A percentile compares a stretch with the other conserved stretches of the same genome.
These are phyloP conservation scores for Omphalotus guepiniiformis DNA, from an alignment of 768 basidiomycete species.

Conservation along the genomic window DNA sequence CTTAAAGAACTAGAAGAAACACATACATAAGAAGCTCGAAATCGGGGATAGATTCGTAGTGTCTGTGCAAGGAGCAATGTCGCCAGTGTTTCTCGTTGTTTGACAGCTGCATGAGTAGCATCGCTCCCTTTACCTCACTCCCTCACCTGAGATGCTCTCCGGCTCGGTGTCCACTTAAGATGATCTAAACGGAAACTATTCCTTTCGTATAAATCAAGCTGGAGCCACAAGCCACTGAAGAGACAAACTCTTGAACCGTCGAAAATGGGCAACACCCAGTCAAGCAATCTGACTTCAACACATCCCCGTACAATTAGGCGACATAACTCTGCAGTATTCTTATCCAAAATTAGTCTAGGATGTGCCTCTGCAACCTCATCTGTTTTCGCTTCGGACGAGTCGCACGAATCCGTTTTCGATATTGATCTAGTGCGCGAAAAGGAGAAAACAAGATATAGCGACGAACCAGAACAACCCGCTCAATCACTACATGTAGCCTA, in stretches of 20 bases:
- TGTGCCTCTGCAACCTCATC: constrained; percentile 33
- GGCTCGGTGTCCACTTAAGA: not conserved
- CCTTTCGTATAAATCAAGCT: not conserved
- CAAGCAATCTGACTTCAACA: constrained; percentile 2
- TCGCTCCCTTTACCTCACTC: too few species aligned
- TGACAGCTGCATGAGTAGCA: too few species aligned
- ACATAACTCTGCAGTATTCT: too few species aligned
- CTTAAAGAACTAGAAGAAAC: too few species aligned
- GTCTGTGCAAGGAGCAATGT: too few species aligned
- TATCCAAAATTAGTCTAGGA: constrained; percentile 4
- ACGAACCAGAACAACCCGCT: too few species aligned
- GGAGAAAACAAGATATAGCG: constrained; percentile 16
- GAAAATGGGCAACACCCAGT: constrained; percentile 10
- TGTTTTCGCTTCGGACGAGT: constrained; percentile 29
- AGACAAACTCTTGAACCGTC: too few species aligned
- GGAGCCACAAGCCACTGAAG: not conserved
- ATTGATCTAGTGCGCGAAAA: too few species aligned
- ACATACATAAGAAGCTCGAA: too few species aligned
- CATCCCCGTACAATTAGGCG: constrained; percentile 4
- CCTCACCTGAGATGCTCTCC: too few species aligned
- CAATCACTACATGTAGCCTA: constrained; percentile 22
- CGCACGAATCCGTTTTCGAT: constrained; percentile 41
- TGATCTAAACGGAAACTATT: not conserved
- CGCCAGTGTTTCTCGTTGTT: too few species aligned
- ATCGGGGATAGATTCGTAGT: too few species aligned